phyloP scores from a whole-genome alignment of 169 alveolate species.

The Plasmodium gonderi region DNA sequence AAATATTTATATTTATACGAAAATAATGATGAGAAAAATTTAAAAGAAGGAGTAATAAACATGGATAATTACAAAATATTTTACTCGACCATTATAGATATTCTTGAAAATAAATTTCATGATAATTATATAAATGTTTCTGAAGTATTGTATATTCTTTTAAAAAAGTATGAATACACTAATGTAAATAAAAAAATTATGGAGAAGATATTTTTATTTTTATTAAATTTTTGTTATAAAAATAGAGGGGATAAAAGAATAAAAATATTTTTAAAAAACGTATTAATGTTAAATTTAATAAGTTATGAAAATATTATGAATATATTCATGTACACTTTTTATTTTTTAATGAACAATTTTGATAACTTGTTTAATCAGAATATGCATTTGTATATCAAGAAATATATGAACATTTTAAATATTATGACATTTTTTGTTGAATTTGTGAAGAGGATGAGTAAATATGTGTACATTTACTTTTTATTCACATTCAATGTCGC shows the following conservation, averaged over 20 bases:
- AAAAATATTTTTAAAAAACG: constrained; percentile 7
- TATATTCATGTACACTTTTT: constrained; percentile 40
- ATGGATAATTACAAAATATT: constrained; percentile 26
- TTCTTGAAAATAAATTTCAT: constrained; percentile 31
- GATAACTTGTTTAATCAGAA: constrained; percentile 8
- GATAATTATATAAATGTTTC: background rate
- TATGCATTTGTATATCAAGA: constrained; percentile 12
- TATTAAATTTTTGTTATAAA: constrained; percentile 39
- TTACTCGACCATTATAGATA: constrained; percentile 26
- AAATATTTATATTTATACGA: constrained; percentile 43
- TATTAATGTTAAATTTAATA: constrained; percentile 29
- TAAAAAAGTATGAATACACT: constrained; percentile 32
- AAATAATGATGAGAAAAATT: constrained; percentile 38
- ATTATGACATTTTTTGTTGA: constrained; percentile 57
- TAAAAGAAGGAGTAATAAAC: constrained; percentile 8
- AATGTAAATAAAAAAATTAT: constrained; percentile 24
- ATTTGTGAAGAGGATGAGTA: constrained; percentile 4
- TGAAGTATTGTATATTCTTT: constrained; percentile 21
- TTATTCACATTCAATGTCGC: constrained; percentile 14
- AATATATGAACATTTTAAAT: constrained; percentile 30
- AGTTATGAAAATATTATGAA: constrained; percentile 26
- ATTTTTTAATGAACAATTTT: background rate
- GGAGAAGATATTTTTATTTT: constrained; percentile 15
- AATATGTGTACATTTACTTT: background rate
- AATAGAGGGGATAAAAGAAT: constrained; percentile 1